Evolutionary conservation across 306 rosid species (phyloP), one percentile per base, ranked within the genome.

Genomic region (Biancaea sappan): DNA sequence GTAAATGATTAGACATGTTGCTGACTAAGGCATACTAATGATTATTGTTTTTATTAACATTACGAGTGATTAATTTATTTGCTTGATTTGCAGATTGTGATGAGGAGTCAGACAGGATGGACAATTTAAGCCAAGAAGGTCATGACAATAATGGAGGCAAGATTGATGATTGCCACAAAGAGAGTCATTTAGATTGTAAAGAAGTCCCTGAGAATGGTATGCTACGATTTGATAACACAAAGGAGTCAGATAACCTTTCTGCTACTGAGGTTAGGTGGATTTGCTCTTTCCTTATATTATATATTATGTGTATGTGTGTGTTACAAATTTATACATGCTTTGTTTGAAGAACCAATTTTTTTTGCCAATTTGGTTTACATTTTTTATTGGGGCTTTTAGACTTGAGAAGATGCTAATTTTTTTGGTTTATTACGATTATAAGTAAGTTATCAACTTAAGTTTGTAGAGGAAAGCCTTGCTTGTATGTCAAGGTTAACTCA

Each of bases 51-150:
- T 40, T 73, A n/a, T n/a, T 71, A 51, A 61, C 24, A 13, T 46
- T 38, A 4, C n/a, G 62, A n/a, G 72, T 61, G 41, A 24, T 28
- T 46, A 25, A 50, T 68, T 71, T 62, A 26, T 35, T 51, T 77
- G 21, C 34, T 56, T 69, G 78, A 77, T 32, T 80, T 74, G 51
- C 73, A 93, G 98, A 51, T 65, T 34, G 28, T 76, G 73, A 8
- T 12, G 74, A 52, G 81, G 76, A 77, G 79, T 22, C 61, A 44
- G 79, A 54, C 67, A 64, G 58, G 64, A 56, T 37, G 64, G 62
- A 71, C 61, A 80, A 32, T 58, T 79, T 53, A 40, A 47, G 73
- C 44, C 32, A 47, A 19, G 80, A 83, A 53, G 83, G 60, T 78
- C 69, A 51, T 58, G 47, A 40, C 10, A 60, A 6, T 67, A 47